phyloP scores from a whole-genome alignment of 306 rosid genomes.

The Amphicarpaea edgeworthii region DNA sequence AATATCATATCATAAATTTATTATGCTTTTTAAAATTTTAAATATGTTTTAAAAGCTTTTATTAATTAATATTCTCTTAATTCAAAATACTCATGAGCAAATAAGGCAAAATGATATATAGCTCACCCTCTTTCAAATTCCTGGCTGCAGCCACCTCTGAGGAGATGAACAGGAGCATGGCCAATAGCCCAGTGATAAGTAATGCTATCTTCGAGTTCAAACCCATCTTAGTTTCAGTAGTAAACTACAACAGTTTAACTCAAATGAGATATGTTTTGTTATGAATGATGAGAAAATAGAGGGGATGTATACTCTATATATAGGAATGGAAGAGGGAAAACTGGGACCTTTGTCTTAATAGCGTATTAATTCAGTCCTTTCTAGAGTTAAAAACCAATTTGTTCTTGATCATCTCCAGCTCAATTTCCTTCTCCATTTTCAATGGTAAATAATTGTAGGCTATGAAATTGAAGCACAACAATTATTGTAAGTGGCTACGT shows the following conservation, averaged over 20 bases:
- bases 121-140: background rate
- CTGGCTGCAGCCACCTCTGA: background rate
- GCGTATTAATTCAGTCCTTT: background rate
- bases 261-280: background rate
- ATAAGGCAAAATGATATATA: background rate
- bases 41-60: no score
- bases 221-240: background rate
- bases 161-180: background rate
- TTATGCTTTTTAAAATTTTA: no score
- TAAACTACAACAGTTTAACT: background rate
- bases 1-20: no score
- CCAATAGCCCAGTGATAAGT: background rate
- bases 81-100: no score
- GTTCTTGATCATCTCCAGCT: background rate
- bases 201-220: background rate
- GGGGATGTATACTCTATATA: constrained; percentile 20
- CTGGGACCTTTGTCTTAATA: background rate
- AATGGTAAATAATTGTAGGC: background rate
- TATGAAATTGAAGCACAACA: background rate
- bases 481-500: background rate
- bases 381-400: background rate
- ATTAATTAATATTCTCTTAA: no score
- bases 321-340: background rate
- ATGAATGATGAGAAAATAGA: background rate
- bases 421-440: background rate